Evolutionary conservation across 306 rosid species (phyloP).

Genomic region (Canavalia gladiata): DNA sequence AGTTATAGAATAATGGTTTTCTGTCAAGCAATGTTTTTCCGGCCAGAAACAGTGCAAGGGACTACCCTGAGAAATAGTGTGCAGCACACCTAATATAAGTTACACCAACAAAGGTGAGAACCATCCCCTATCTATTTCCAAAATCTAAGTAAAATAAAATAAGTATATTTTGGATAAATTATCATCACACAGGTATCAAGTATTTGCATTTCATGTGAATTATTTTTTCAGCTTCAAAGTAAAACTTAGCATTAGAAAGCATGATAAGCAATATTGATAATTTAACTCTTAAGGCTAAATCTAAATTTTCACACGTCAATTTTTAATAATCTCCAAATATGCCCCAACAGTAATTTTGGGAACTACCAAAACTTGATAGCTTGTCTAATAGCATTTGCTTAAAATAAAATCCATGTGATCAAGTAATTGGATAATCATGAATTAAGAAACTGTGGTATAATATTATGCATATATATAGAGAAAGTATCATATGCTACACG

Average conservation of each 20-base stretch:
- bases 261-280: neutral
- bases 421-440: neutral
- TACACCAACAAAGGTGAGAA: neutral
- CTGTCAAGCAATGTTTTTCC: neutral
- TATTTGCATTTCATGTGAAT: neutral
- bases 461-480: neutral
- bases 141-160: neutral
- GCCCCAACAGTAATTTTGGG: constrained; percentile 10
- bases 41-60: neutral
- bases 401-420: neutral
- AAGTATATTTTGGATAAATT: neutral
- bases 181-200: neutral
- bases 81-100: neutral
- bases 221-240: neutral
- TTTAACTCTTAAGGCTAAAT: neutral
- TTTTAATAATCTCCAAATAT: neutral
- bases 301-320: neutral
- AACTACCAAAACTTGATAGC: neutral
- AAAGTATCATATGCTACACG: neutral
- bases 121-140: constrained; percentile 22
- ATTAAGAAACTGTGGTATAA: neutral
- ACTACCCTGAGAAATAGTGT: neutral
- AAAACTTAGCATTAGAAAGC: neutral
- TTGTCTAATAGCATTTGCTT: neutral
- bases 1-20: neutral